phyloP scores from a whole-genome alignment of 495 filamentous ascomycete species.

The Jackrogersella multiformis region DNA sequence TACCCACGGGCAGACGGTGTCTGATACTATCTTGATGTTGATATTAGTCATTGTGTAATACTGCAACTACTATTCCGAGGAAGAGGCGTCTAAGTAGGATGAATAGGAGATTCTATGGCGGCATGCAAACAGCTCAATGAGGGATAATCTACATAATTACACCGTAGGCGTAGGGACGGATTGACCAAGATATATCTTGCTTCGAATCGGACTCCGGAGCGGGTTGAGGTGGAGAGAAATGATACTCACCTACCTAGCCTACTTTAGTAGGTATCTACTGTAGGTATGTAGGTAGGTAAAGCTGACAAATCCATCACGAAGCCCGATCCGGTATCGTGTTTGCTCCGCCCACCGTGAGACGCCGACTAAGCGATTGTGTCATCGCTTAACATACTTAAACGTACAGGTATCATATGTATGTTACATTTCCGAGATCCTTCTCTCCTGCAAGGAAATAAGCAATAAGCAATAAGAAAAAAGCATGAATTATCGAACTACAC shows the following conservation, averaged over 20 bases:
- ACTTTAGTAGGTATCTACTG: too few relatives aligned
- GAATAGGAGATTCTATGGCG: neutral
- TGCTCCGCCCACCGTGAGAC: slow-evolving; percentile 20
- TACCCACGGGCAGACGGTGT: slow-evolving; percentile 81
- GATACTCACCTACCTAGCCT: too few relatives aligned
- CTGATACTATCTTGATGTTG: slow-evolving; percentile 74
- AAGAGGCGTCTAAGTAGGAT: neutral
- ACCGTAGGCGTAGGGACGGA: too few relatives aligned
- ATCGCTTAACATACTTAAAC: too few relatives aligned
- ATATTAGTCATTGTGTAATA: slow-evolving; percentile 73
- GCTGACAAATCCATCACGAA: slow-evolving; percentile 38
- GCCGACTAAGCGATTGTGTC: slow-evolving; percentile 17
- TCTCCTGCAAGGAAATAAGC: slow-evolving; percentile 4
- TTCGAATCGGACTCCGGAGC: slow-evolving; percentile 2
- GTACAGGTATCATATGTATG: neutral
- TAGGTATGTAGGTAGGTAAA: too few relatives aligned
- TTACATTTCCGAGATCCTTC: slow-evolving; percentile 11
- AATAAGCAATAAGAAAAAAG: too few relatives aligned
- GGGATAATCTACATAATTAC: neutral
- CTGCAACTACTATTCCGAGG: neutral
- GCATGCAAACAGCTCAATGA: neutral
- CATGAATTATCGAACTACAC: slow-evolving; percentile 11
- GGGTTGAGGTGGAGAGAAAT: slow-evolving; percentile 4
- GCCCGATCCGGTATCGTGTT: slow-evolving; percentile 18
- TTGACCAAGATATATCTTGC: neutral